Evolutionary conservation across 2,329 filamentous ascomycete genomes (phyloP).

Genomic region (Colletotrichum navitas): DNA sequence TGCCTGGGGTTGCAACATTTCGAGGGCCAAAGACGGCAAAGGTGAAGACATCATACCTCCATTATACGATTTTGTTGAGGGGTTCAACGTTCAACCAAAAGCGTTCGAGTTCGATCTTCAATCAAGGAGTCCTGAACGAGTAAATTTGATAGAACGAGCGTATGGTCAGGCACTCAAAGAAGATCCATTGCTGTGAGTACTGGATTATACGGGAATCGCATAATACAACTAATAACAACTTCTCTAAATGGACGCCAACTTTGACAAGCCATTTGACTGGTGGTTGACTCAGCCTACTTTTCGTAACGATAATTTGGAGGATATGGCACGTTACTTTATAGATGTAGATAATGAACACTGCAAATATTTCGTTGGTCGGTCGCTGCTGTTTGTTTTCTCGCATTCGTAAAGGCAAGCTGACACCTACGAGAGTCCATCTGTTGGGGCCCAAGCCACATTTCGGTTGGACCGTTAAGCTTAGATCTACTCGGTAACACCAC

Average conservation of each 20-base stretch:
- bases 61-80: constrained; percentile 31
- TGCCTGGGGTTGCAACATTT: constrained; percentile 53
- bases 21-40: constrained; percentile 46
- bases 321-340: neutral
- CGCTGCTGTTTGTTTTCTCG: no score
- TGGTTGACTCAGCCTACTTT: no score
- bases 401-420: no score
- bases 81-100: constrained; percentile 39
- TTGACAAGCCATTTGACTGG: no score
- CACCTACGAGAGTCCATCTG: no score
- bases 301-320: no score
- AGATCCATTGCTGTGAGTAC: constrained; percentile 19
- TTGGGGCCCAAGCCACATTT: no score
- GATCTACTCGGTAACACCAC: no score
- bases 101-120: constrained; percentile 30
- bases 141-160: constrained; percentile 27
- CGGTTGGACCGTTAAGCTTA: no score
- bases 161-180: constrained; percentile 27
- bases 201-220: no score
- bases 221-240: neutral
- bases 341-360: neutral
- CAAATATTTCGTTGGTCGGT: no score
- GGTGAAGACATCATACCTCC: constrained; percentile 42
- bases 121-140: constrained; percentile 16
- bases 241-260: neutral